Evolutionary conservation across 306 rosid species (phyloP).

Genomic region (Acacia acuminata): DNA sequence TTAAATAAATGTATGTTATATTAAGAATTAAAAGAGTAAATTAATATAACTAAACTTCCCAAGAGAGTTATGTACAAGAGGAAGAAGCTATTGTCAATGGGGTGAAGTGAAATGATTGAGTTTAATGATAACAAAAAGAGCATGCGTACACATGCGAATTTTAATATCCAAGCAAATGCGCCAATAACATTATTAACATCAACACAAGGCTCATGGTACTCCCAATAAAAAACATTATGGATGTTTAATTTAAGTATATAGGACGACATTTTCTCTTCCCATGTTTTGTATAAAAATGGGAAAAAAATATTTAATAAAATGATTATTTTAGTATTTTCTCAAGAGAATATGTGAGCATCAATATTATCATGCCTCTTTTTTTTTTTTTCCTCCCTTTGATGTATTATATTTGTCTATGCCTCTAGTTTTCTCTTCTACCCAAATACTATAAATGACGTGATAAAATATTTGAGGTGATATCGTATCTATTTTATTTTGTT

Average conservation of each 20-base stretch:
- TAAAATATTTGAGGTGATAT: too few species aligned
- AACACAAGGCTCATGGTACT: neutral
- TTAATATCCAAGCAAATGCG: neutral
- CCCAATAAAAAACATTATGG: neutral
- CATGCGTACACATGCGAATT: neutral
- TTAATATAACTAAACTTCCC: neutral
- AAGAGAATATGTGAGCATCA: too few species aligned
- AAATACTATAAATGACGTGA: neutral
- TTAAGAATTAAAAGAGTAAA: rapidly evolving
- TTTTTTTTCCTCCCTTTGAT: too few species aligned
- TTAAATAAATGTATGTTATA: too few species aligned
- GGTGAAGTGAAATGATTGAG: neutral
- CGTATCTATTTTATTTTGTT: too few species aligned
- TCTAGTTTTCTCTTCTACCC: neutral
- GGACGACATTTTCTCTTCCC: neutral
- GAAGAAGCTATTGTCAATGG: neutral
- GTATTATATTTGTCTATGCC: neutral
- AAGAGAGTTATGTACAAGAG: neutral
- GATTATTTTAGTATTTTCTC: neutral
- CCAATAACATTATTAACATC: neutral
- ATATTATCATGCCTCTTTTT: too few species aligned
- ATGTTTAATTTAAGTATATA: neutral
- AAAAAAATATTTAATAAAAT: too few species aligned
- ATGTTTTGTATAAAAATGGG: neutral
- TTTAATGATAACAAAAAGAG: neutral